Conservation (phyloP, 2,329 filamentous ascomycete species). For the Aspergillus candidus region DNA sequence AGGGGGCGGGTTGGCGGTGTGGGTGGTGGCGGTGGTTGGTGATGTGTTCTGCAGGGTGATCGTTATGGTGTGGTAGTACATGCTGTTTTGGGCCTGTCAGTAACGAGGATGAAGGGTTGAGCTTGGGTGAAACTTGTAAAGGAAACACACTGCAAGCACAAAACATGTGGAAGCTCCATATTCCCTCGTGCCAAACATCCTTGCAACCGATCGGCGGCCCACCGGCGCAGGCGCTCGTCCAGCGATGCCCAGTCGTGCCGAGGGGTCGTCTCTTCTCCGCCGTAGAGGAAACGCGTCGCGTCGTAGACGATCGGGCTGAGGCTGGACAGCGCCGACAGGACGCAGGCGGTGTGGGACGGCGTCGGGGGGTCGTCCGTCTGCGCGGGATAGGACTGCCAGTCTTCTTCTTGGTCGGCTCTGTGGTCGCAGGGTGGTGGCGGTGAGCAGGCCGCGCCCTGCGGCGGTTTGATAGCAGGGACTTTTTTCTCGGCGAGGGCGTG, state of each 20-base stretch:
- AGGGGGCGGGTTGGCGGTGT: no score
- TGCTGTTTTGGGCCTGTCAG: conserved; percentile 18
- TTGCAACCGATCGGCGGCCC: conserved; percentile 8
- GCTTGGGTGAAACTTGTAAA: background rate
- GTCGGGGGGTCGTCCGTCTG: conserved; percentile 6
- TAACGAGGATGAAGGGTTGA: background rate
- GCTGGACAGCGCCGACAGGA: conserved; percentile 16
- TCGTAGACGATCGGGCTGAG: conserved; percentile 19
- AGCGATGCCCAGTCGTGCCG: conserved; percentile 9
- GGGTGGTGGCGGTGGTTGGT: background rate
- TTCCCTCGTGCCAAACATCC: conserved; percentile 8
- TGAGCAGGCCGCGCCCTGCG: conserved; percentile 4
- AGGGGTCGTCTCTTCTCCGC: conserved; percentile 4
- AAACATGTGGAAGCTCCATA: conserved; percentile 15
- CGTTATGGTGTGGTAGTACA: conserved; percentile 35
- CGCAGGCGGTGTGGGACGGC: conserved; percentile 13
- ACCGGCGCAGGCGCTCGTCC: conserved; percentile 15
- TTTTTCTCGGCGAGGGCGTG: conserved; percentile 18
- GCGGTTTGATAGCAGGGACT: conserved; percentile 12
- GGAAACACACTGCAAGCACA: conserved; percentile 19
- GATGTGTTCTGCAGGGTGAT: conserved; percentile 20
- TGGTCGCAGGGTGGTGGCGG: conserved; percentile 1
- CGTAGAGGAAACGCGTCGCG: conserved; percentile 13
- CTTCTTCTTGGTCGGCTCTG: conserved; percentile 10
- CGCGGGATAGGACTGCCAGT: conserved; percentile 19